A percentile compares a stretch with the other conserved stretches of the same genome.
These are phyloP conservation scores for Uncinocarpus reesii DNA, from an alignment of 2,329 filamentous ascomycete species.

Conservation along the genomic window DNA sequence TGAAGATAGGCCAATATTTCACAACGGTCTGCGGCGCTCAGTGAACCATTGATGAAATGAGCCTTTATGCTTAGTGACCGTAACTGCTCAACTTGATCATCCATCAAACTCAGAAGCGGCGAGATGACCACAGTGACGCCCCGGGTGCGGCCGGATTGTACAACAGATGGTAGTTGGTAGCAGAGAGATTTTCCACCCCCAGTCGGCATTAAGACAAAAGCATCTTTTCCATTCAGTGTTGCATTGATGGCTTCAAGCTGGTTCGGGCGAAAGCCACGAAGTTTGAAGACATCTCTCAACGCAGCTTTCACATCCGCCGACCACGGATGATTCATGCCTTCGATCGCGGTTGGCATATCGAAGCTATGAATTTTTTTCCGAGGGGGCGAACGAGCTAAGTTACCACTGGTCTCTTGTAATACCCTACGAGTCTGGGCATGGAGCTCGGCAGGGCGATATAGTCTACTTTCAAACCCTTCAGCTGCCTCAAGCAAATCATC, in stretches of 20 bases:
- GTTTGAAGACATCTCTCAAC: slow-evolving; percentile 72
- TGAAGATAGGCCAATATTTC: slow-evolving; percentile 57
- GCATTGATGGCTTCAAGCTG: slow-evolving; percentile 95
- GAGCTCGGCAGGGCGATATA: background rate
- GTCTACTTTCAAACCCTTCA: slow-evolving; percentile 28
- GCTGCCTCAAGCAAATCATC: slow-evolving; percentile 38
- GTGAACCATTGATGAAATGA: slow-evolving; percentile 70
- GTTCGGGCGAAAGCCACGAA: slow-evolving; percentile 78
- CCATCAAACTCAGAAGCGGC: slow-evolving; percentile 88
- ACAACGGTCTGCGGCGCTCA: slow-evolving; percentile 50
- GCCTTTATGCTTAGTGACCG: slow-evolving; percentile 65
- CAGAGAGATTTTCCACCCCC: slow-evolving; percentile 94
- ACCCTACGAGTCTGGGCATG: slow-evolving; percentile 24
- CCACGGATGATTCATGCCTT: slow-evolving; percentile 51
- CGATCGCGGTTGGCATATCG: background rate
- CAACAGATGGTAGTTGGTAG: slow-evolving; percentile 84
- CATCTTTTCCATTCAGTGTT: slow-evolving; percentile 74
- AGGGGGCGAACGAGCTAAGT: slow-evolving; percentile 24
- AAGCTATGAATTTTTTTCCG: slow-evolving; percentile 21
- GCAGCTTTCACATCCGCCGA: slow-evolving; percentile 71
- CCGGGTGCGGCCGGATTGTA: slow-evolving; percentile 66
- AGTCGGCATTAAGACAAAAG: slow-evolving; percentile 95
- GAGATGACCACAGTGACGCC: slow-evolving; percentile 94
- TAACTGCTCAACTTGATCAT: slow-evolving; percentile 86
- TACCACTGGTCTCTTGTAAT: slow-evolving; percentile 36